These are phyloP conservation scores for Zea luxurians DNA, from an alignment of 176 grass and related monocot genomes.

Conservation along the genomic window DNA sequence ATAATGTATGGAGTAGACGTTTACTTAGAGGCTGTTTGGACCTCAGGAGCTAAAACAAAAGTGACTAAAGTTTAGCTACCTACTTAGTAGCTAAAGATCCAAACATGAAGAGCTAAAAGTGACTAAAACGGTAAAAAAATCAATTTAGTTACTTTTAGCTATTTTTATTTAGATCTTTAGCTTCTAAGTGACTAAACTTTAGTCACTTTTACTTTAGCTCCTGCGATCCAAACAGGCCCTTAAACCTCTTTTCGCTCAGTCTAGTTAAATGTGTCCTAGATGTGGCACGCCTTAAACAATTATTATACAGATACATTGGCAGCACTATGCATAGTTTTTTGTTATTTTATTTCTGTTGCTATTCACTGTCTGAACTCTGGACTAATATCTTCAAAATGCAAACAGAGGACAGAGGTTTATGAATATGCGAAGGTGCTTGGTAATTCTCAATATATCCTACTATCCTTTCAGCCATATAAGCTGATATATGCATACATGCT, in stretches of 20 bases:
- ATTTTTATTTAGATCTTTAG: too few species aligned
- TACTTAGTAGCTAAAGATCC: too few species aligned
- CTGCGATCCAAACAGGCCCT: too few species aligned
- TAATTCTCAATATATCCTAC: conserved; percentile 94
- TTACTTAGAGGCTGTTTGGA: neutral
- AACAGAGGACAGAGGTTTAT: conserved; percentile 94
- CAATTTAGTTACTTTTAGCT: too few species aligned
- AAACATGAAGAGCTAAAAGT: too few species aligned
- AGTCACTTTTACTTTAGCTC: too few species aligned
- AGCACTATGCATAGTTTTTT: conserved; percentile 14
- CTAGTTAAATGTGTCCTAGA: neutral
- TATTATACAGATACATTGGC: conserved; percentile 12
- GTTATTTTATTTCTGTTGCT: conserved; percentile 28
- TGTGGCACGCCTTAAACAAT: neutral
- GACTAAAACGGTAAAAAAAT: too few species aligned
- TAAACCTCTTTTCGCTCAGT: neutral
- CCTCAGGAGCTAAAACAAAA: too few species aligned
- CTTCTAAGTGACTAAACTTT: too few species aligned
- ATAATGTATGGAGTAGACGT: neutral
- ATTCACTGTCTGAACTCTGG: neutral
- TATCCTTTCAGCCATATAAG: conserved; percentile 94
- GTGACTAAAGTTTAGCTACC: too few species aligned
- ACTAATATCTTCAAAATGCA: conserved; percentile 43
- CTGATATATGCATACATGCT: conserved; percentile 98
- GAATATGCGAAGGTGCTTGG: conserved; percentile 95